Evolutionary conservation across 352 stramenopile species (phyloP).

Genomic region (Globisporangium nagaii): DNA sequence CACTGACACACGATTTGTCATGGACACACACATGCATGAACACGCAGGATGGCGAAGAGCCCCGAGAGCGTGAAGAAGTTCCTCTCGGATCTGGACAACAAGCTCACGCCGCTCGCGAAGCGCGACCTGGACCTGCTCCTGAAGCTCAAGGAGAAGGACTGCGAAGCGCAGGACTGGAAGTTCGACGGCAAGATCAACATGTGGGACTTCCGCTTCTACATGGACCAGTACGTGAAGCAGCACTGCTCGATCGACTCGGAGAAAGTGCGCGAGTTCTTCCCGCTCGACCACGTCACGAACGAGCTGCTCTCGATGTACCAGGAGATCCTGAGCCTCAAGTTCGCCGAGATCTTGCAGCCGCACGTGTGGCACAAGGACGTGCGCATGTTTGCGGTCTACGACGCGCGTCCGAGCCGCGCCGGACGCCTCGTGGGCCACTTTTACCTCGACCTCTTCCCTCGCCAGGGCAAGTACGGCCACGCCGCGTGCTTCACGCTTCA

Average conservation of each 20-base stretch:
- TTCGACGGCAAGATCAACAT: slow-evolving; percentile 88
- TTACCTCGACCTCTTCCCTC: slow-evolving; percentile 86
- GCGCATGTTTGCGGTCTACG: slow-evolving; percentile 81
- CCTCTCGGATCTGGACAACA: slow-evolving; percentile 66
- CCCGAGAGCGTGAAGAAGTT: slow-evolving; percentile 64
- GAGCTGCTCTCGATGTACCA: slow-evolving; percentile 87
- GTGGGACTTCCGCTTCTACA: slow-evolving; percentile 90
- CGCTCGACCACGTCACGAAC: slow-evolving; percentile 78
- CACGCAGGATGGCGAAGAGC: slow-evolving; percentile 65
- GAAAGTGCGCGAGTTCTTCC: slow-evolving; percentile 87
- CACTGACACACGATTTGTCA: too few relatives aligned
- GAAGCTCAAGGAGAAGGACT: slow-evolving; percentile 68
- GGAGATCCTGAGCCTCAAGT: slow-evolving; percentile 82
- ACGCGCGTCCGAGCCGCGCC: slow-evolving; percentile 46
- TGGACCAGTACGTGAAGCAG: slow-evolving; percentile 83
- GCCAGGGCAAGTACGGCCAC: slow-evolving; percentile 84
- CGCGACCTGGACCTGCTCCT: slow-evolving; percentile 66
- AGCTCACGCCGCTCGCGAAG: slow-evolving; percentile 72
- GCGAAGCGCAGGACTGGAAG: slow-evolving; percentile 39
- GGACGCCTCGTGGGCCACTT: slow-evolving; percentile 78
- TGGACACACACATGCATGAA: too few relatives aligned
- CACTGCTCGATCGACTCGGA: slow-evolving; percentile 85
- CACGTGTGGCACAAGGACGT: slow-evolving; percentile 89
- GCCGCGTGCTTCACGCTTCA: slow-evolving; percentile 88
- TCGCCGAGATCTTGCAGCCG: slow-evolving; percentile 69